Base-by-base conservation (phyloP, 2,329 filamentous ascomycete species). In the Sporothrix brunneoviolacea region DNA sequence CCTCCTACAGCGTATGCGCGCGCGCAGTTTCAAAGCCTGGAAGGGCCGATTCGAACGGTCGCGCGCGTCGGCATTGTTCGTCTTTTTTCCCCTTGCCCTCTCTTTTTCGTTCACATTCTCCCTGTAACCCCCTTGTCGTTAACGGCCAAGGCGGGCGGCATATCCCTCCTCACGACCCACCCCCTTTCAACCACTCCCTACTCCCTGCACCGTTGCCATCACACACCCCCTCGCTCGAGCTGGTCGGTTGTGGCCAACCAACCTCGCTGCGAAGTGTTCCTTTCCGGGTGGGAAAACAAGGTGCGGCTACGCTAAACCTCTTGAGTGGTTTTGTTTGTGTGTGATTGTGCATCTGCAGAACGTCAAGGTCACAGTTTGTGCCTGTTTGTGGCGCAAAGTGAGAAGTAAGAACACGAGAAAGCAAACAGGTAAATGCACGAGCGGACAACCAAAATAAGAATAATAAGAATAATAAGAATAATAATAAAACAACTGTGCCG, bases 1-100 rank as follows among this genome's bases (percentile, higher is more conserved):
- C n/a, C n/a, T n/a, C n/a, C n/a, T n/a, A n/a, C n/a, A n/a, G n/a
- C n/a, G n/a, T n/a, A n/a, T n/a, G n/a, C n/a, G n/a, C n/a, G 36
- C 21, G 40, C n/a, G 40, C 30, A 45, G 35, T 45, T 39, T 30
- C n/a, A 27, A 45, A 46, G 51, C 36, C 47, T 53, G 51, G 51
- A 53, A 50, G 51, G 51, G 51, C 51, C 47, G 51, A 53, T 53
- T 50, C 35, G 28, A 10, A 49, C 6, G 12, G 16, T 13, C 10
- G 35, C 30, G 43, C 33, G 27, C 30, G 16, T 39, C 35, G 44
- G 35, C 33, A 39, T 43, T 35, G 45, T 48, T 52, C 42, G 32
- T 43, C 41, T 40, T 33, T 48, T 33, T 28, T 7, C 8, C 8
- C 8, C 21, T 18, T 19, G 4, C 5, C 22, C 27, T n/a, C 12